Evolutionary conservation across 495 filamentous ascomycete species (phyloP).

Genomic region (Aspergillus egyptiacus): DNA sequence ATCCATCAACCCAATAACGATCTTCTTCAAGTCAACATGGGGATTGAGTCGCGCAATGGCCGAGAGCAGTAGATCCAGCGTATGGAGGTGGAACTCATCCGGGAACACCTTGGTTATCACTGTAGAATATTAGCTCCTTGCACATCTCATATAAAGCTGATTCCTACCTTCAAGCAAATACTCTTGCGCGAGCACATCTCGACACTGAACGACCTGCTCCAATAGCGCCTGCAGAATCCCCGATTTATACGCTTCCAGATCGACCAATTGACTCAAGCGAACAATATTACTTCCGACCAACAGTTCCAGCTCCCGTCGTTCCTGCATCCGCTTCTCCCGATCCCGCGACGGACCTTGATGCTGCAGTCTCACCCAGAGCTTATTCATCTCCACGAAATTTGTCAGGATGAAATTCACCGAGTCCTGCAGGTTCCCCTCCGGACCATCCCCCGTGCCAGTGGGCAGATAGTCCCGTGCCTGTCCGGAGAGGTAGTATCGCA

Average conservation of each 20-base stretch:
- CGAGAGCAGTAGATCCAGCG: constrained; percentile 85
- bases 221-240: constrained; percentile 83
- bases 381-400: constrained; percentile 99
- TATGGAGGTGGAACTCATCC: constrained; percentile 96
- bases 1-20: constrained; percentile 97
- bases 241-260: constrained; percentile 86
- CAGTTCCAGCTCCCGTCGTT: constrained; percentile 89
- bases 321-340: constrained; percentile 84
- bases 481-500: constrained; percentile 91
- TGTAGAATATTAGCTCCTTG: constrained; percentile 22
- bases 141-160: not conserved
- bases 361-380: constrained; percentile 95
- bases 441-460: constrained; percentile 73
- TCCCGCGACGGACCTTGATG: constrained; percentile 97
- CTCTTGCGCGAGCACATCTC: constrained; percentile 94
- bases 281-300: constrained; percentile 95
- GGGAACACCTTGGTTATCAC: constrained; percentile 99
- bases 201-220: constrained; percentile 96
- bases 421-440: constrained; percentile 93
- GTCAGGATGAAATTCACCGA: constrained; percentile 96
- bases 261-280: constrained; percentile 89
- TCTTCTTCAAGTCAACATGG: constrained; percentile 94
- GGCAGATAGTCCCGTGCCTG: constrained; percentile 89
- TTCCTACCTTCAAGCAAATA: constrained; percentile 79
- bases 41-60: constrained; percentile 89